Evolutionary conservation across 345 rosid genomes (phyloP).

Genomic region (Clarkia xantiana): DNA sequence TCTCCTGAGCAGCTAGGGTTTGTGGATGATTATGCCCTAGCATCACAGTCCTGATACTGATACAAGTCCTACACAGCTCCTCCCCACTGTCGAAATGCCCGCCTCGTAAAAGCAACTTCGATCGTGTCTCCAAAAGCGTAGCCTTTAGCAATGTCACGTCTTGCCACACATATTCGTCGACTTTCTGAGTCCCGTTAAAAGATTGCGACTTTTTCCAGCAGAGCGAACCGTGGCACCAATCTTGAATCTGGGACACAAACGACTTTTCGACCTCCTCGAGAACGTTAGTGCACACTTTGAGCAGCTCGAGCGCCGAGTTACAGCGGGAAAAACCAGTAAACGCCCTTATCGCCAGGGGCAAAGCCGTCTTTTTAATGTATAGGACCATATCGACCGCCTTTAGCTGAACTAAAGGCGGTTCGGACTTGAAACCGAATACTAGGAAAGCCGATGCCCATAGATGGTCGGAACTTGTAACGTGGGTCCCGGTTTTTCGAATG

Average conservation of each 20-base stretch:
- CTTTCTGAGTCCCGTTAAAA: constrained; percentile 16
- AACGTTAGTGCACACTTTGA: constrained; percentile 76
- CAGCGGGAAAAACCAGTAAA: constrained; percentile 79
- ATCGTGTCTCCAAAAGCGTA: constrained; percentile 62
- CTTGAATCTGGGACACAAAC: constrained; percentile 73
- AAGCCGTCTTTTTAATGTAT: constrained; percentile 67
- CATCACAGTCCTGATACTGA: constrained; percentile 87
- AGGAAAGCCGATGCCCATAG: constrained; percentile 87
- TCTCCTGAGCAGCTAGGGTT: constrained; percentile 88
- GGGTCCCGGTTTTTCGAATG: constrained; percentile 39
- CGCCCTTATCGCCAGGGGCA: constrained; percentile 69
- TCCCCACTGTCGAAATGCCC: constrained; percentile 80
- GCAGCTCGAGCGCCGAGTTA: constrained; percentile 70
- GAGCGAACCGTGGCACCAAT: constrained; percentile 67
- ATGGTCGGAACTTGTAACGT: constrained; percentile 47
- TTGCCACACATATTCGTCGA: constrained; percentile 87
- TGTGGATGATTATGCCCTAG: constrained; percentile 74
- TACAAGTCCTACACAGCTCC: constrained; percentile 74
- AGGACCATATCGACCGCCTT: constrained; percentile 63
- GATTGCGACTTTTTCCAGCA: constrained; percentile 68
- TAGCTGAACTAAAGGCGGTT: constrained; percentile 63
- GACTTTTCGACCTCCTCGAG: constrained; percentile 89
- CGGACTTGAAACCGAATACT: constrained; percentile 77
- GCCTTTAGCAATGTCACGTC: constrained; percentile 83
- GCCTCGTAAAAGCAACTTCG: constrained; percentile 72